These are phyloP conservation scores for Schizothecium vesticola DNA, from an alignment of 495 filamentous ascomycete genomes.

Conservation along the genomic window DNA sequence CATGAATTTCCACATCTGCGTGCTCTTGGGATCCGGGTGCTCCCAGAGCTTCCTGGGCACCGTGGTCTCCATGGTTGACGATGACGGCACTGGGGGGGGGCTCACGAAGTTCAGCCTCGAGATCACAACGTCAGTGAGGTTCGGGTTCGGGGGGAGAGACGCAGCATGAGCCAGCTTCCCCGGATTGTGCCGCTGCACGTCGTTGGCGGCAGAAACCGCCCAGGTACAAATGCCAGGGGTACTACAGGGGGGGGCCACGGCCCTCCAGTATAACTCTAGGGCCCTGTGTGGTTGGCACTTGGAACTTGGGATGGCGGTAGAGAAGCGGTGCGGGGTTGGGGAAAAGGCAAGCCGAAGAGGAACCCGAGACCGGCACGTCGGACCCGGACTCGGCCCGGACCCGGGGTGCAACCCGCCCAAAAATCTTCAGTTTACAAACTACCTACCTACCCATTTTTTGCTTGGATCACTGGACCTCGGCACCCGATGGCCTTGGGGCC, in stretches of 20 bases:
- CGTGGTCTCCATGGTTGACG: constrained; percentile 11
- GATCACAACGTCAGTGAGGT: not conserved
- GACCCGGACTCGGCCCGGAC: constrained; percentile 7
- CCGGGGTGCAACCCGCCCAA: not conserved
- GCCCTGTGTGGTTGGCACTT: not conserved
- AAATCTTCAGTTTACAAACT: not conserved
- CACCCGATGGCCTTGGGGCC: not conserved
- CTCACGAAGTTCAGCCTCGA: not conserved
- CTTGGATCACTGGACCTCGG: not conserved
- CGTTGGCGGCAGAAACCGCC: not conserved
- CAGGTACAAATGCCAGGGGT: not conserved
- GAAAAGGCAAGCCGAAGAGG: not conserved
- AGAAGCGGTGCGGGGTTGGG: not conserved
- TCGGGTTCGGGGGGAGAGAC: not conserved
- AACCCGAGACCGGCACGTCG: not conserved
- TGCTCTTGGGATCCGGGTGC: constrained; percentile 49
- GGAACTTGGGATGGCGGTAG: not conserved
- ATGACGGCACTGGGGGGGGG: not conserved
- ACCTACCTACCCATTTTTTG: not conserved
- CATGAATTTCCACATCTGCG: constrained; percentile 49
- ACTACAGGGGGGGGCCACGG: not conserved
- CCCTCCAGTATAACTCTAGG: not conserved
- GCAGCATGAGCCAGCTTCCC: not conserved
- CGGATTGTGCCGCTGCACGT: not conserved
- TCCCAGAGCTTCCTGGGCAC: constrained; percentile 49